Base-by-base conservation (phyloP, 2,329 filamentous ascomycete genomes). In the Capronia epimyces region DNA sequence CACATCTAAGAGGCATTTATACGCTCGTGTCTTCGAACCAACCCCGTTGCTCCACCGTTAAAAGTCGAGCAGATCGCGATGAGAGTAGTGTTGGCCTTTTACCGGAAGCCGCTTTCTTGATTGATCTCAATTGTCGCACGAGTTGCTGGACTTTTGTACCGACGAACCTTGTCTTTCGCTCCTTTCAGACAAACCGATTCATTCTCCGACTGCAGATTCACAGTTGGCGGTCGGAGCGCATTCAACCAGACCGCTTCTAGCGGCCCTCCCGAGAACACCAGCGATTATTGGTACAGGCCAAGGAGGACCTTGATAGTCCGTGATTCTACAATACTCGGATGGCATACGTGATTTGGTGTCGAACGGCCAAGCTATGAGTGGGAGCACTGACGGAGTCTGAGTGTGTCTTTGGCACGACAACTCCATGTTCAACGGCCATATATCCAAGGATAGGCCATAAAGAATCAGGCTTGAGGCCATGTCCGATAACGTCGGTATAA, bases 401-500 rank as follows among this genome's bases (percentile, higher is more conserved):
- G 21, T 29, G 22, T 40, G 29, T 39, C 16, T 21, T 32, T 21
- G 25, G 16, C 29, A 34, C 39, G 27, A 31, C 25, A 21, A 21
- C 20, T 55, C 42, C 31, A 53, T 51, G 53, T 53, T 34, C 43
- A 46, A 27, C 36, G 20, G n/a, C 31, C 3, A 15, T 31, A 15
- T 31, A 20, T 8, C 32, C 37, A 24, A 29, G 29, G 37, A 49
- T 46, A 49, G 16, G 25, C 6, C 16, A 45, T 22, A 40, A 7
- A 25, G 10, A 15, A 32, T 16, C 29, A 10, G 13, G 21, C 46
- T 22, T 47, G 18, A 21, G 40, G 46, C 34, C 15, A 57, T 57
- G 55, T 37, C 55, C 31, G 55, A 55, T 37, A 55, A 50, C 36
- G 31, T 46, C 42, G 46, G 52, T 24, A 57, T 57, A 50, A 55